phyloP scores from a whole-genome alignment of 1,284 basidiomycete genomes.

The Trichosporon sp. region DNA sequence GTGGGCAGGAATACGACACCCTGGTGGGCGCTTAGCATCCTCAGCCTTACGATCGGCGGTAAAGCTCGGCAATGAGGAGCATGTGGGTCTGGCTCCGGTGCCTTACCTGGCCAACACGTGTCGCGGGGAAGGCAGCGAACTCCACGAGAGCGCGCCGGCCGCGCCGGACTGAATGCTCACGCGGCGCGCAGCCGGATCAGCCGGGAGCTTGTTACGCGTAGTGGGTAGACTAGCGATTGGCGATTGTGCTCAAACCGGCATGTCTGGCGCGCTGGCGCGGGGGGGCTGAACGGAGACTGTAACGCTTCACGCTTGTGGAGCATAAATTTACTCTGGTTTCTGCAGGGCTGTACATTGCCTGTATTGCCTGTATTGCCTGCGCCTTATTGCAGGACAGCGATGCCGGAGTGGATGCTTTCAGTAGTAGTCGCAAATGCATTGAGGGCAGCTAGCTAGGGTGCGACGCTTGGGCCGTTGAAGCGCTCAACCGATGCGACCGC shows the following conservation, averaged over 20 bases:
- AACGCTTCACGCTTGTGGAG: background rate
- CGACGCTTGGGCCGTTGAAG: background rate
- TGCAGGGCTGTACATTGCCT: background rate
- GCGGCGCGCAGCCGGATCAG: background rate
- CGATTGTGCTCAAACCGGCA: background rate
- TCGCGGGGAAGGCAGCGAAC: background rate
- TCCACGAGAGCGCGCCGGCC: background rate
- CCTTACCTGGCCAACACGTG: background rate
- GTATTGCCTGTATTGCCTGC: background rate
- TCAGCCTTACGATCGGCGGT: background rate
- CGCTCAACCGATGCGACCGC: background rate
- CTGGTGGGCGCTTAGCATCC: background rate
- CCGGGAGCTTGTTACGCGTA: slow-evolving; percentile 2
- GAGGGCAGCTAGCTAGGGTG: background rate
- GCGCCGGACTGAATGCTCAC: background rate
- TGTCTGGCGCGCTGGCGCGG: background rate
- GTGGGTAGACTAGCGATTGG: background rate
- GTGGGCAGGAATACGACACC: background rate
- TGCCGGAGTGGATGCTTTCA: background rate
- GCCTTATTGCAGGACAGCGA: background rate
- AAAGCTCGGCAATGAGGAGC: background rate
- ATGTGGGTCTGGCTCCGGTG: background rate
- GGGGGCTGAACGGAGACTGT: background rate
- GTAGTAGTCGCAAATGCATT: background rate
- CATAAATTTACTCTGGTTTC: background rate